Evolutionary conservation across 352 stramenopile genomes (phyloP), one percentile per base, ranked within the genome.

Genomic region (Peronospora belbahrii): DNA sequence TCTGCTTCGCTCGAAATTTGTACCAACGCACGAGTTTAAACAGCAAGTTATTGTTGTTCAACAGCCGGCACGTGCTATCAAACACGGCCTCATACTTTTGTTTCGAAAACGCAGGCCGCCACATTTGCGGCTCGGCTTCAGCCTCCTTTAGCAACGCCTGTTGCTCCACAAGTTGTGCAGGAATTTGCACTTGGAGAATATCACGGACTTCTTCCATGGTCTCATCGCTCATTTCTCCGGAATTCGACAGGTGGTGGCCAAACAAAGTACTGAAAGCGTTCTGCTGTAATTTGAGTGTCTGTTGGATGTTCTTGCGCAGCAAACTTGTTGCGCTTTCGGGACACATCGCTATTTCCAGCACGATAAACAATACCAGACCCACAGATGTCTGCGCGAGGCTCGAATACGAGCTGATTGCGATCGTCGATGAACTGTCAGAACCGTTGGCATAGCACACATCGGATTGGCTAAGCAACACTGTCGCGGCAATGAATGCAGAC

Each of bases 41-140:
- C 0, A 92, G 46, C 39, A 92, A 34, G 20, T 85, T 83, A 49
- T 86, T 89, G 72, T 87, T 88, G 67, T 86, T 89, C 8, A 92
- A 59, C 25, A 92, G 46, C 0, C 77, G 71, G 6, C 78, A 59
- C 8, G 56, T 81, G 23, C 61, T 73, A 4, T 86, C 63, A 1
- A 92, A 48, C 9, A 92, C 72, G 0, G 53, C 41, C 30, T 84
- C 63, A 52, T 92, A 92, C 53, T 92, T 92, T 23, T 80, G 57
- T 20, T 64, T 65, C 1, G 81, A 92, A 31, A 92, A 92, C 10
- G 58, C 30, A 0, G 75, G 81, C 9, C 70, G 62, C 81, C 81
- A 92, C 39, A 92, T 45, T 31, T 67, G 53, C 5, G 81, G 81
- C 41, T 92, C 81, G 1, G 58, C 56, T 47, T 73, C 67, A 0